Base-by-base conservation (phyloP, 257 asterid species). In the Nicotiana attenuata region DNA sequence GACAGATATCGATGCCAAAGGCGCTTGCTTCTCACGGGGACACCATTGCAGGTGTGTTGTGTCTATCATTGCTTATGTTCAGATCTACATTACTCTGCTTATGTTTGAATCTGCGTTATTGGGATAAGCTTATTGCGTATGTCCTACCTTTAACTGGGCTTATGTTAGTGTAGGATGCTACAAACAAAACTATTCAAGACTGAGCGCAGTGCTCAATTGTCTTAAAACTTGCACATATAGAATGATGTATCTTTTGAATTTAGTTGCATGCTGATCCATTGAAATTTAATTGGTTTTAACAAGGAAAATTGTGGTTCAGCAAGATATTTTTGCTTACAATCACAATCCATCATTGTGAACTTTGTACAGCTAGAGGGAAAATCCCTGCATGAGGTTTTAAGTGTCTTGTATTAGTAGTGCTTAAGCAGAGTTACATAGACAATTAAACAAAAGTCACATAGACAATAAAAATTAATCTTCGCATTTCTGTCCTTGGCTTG, bases 1-100 rank as follows among this genome's bases (percentile, higher is more conserved):
- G 99, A 96, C 90, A 91, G 95, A 87, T 96, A 96, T 86, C 98
- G 98, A 84, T 96, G 99, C 89, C 99, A 96, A 87, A 93, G 99
- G 90, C 98, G 99, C 83, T 91, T 96, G 90, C 98, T 96, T 89
- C 93, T 96, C 84, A 96, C 99, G 3, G 99, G 99, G 84, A 96
- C 99, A 63, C 99, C 99, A 38, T 88, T 96, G 91, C 99, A 96
- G 97, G 99, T 94, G 41, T 80, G 79, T 76, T 80, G 28, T 45
- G 17, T 52, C 69, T n/a, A 53, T 50, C 63, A 50, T 24, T 50
- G 64, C 64, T 75, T 26, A 50, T 75, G 63, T 75, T 75, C 61
- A 75, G 80, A 75, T 50, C 35, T 75, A 22, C 52, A 13, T 60
- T 50, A 59, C 24, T 38, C 63, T 75, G 26, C 64, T 50, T 26